These are phyloP conservation scores for Colletotrichum lupini DNA, from an alignment of 2,329 filamentous ascomycete genomes.

Conservation along the genomic window DNA sequence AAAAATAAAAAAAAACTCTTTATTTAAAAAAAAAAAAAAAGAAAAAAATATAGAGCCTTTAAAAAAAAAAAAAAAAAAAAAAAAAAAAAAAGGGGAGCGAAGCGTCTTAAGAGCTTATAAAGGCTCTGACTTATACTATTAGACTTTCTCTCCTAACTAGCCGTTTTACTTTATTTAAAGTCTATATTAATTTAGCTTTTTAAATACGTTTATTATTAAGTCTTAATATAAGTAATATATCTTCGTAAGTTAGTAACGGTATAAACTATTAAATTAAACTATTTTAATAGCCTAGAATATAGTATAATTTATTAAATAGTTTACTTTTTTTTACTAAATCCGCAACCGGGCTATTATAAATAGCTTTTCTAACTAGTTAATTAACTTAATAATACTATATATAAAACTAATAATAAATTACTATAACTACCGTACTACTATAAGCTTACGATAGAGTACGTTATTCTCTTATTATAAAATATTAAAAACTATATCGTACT, in stretches of 20 bases:
- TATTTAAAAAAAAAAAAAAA: no score
- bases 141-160: neutral
- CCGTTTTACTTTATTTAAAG: neutral
- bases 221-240: neutral
- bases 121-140: neutral
- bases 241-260: neutral
- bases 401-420: neutral
- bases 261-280: neutral
- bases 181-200: neutral
- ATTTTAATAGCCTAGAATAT: neutral
- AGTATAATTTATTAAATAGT: conserved; percentile 4
- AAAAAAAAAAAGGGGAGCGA: no score
- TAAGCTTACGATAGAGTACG: neutral
- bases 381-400: neutral
- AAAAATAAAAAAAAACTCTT: no score
- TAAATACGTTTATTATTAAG: neutral
- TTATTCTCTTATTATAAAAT: neutral
- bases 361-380: neutral
- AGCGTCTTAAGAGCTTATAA: neutral
- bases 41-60: no score
- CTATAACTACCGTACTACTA: neutral
- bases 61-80: no score
- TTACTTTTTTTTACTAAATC: neutral
- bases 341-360: neutral
- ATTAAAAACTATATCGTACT: neutral